These are phyloP conservation scores for Fusarium zealandicum DNA, from an alignment of 2,329 filamentous ascomycete genomes.

Conservation along the genomic window DNA sequence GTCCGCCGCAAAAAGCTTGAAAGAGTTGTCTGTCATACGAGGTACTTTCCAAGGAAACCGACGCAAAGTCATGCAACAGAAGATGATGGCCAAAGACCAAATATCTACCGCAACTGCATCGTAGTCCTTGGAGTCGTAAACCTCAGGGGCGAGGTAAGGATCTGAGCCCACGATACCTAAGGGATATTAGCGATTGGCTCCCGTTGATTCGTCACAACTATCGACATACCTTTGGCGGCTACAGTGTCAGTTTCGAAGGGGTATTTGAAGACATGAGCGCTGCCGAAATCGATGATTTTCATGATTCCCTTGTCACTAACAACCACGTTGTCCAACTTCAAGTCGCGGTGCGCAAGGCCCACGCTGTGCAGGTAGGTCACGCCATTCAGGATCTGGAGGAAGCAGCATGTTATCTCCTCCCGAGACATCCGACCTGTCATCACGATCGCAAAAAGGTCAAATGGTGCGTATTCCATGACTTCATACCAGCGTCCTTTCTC, in stretches of 20 bases:
- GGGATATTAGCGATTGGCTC: conserved; percentile 19
- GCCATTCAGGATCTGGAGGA: conserved; percentile 92
- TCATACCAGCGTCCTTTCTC: conserved; percentile 96
- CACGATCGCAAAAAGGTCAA: conserved; percentile 94
- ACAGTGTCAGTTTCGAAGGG: conserved; percentile 81
- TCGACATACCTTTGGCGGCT: conserved; percentile 47
- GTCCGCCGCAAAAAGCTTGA: conserved; percentile 86
- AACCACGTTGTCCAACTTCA: conserved; percentile 98
- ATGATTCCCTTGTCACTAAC: conserved; percentile 96
- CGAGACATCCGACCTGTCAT: conserved; percentile 98
- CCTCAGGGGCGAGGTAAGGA: conserved; percentile 94
- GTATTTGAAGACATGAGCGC: conserved; percentile 95
- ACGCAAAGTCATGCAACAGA: conserved; percentile 96
- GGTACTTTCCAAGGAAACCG: conserved; percentile 98
- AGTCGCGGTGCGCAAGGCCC: conserved; percentile 90
- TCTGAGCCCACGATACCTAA: conserved; percentile 79
- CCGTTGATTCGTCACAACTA: not conserved
- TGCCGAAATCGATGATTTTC: conserved; percentile 99
- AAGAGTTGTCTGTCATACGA: conserved; percentile 89
- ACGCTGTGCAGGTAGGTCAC: conserved; percentile 95
- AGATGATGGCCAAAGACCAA: conserved; percentile 98
- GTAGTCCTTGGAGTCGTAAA: conserved; percentile 92
- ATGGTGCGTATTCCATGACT: conserved; percentile 98
- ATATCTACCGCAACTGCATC: conserved; percentile 94
- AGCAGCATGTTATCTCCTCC: conserved; percentile 89